A percentile compares a stretch with the other conserved stretches of the same genome.
These are phyloP conservation scores for Suillus bovinus DNA, from an alignment of 768 basidiomycete genomes.

Conservation along the genomic window DNA sequence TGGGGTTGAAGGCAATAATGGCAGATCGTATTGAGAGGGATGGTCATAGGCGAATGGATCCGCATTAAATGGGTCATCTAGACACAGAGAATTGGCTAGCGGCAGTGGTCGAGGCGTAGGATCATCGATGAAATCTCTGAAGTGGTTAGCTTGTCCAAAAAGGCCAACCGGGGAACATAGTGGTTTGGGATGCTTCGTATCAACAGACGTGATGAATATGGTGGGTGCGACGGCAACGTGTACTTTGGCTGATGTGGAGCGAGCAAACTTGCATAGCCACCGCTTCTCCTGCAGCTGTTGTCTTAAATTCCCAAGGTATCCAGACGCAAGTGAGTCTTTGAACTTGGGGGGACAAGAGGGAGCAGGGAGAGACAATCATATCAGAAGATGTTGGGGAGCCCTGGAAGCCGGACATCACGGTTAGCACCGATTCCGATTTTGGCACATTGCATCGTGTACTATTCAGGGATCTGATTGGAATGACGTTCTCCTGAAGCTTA, in stretches of 20 bases:
- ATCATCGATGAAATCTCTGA: neutral
- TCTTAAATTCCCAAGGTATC: neutral
- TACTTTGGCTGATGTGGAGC: neutral
- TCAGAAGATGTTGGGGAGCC: neutral
- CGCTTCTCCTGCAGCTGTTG: neutral
- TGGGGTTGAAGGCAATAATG: neutral
- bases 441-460: neutral
- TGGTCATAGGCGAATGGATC: neutral
- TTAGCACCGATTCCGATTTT: neutral
- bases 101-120: neutral
- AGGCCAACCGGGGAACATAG: neutral
- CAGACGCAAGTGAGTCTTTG: neutral
- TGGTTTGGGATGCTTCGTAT: neutral
- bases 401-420: neutral
- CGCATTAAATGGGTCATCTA: neutral
- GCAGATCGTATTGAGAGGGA: neutral
- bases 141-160: neutral
- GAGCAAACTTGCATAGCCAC: neutral
- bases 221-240: neutral
- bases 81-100: neutral
- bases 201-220: neutral
- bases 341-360: neutral
- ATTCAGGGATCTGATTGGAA: neutral
- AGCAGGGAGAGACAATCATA: slow-evolving; percentile 2
- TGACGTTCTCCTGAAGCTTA: neutral